Evolutionary conservation across 2,329 filamentous ascomycete genomes (phyloP), one percentile per base, ranked within the genome.

Genomic region (Fusarium musae): DNA sequence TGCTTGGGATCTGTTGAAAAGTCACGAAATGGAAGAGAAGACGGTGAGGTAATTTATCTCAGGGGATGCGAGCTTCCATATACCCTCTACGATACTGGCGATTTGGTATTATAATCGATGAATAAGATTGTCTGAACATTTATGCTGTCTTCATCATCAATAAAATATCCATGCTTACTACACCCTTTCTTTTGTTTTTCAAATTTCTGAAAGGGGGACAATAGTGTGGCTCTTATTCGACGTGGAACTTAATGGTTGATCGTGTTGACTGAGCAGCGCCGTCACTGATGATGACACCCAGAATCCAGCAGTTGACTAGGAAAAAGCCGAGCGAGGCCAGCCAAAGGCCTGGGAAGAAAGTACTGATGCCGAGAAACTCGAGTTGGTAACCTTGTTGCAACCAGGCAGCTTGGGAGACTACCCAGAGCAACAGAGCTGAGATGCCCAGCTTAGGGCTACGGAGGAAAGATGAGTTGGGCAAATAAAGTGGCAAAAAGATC

Each of bases 401-500:
- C 93, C 93, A 96, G 4, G 89, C 82, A 2, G 85, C 93, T 84
- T 98, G 96, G 2, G 90, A 90, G 5, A 87, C 78, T 2, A 97
- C 83, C 96, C 96, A 99, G 9, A 95, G 83, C 3, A 84, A 76
- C 10, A 93, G 84, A 2, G 93, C 93, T 0, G 85, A 76, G 3
- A 93, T 66, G 3, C 96, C 96, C 7, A 92, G 82, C 10, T 79
- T 78, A 1, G 89, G 89, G 5, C 83, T 86, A 9, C 81, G 83
- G 2, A 97, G 83, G 19, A 98, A 87, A 0, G 92, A 92, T 0
- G 95, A 98, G 42, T 84, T 84, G 0, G 96, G 95, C 0, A 99
- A 91, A 80, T 98, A 97, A 56, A 98, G 91, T 0, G 96, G 96
- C 6, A 98, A 86, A 76, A 99, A 93, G 73, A 98, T 90, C 83